Conservation (phyloP, 129 eudicot species). For the Centella asiatica region DNA sequence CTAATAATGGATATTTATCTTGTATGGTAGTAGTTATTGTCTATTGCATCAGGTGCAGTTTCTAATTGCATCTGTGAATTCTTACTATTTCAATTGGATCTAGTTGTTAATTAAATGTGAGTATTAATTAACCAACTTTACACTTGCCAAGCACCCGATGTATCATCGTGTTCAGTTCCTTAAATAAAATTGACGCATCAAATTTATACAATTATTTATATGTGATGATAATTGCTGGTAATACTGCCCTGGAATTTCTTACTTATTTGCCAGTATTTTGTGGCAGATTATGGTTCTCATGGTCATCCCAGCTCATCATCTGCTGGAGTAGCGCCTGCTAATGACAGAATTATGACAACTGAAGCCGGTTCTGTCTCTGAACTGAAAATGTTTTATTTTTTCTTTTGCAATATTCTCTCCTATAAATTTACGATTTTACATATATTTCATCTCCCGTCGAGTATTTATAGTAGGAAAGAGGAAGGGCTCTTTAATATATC, state of each 20-base stretch:
- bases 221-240: not conserved
- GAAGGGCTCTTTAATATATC: no score
- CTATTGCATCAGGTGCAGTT: no score
- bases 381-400: not conserved
- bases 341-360: constrained; percentile 28
- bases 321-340: constrained; percentile 30
- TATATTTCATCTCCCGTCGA: not conserved
- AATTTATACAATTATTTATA: no score
- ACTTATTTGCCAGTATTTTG: not conserved
- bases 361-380: constrained; percentile 37
- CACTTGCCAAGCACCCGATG: no score
- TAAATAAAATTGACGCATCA: no score
- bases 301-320: constrained; percentile 63
- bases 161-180: no score
- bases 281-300: constrained; percentile 25
- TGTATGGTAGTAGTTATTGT: no score
- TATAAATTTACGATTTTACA: not conserved
- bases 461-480: not conserved
- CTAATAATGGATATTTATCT: no score
- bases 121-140: no score
- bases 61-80: no score
- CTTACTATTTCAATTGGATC: no score
- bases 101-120: no score
- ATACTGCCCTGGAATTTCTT: not conserved
- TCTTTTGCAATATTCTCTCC: not conserved